Evolutionary conservation across 2,329 filamentous ascomycete genomes (phyloP), one percentile per base, ranked within the genome.

Genomic region (Intubia oerlemansii): DNA sequence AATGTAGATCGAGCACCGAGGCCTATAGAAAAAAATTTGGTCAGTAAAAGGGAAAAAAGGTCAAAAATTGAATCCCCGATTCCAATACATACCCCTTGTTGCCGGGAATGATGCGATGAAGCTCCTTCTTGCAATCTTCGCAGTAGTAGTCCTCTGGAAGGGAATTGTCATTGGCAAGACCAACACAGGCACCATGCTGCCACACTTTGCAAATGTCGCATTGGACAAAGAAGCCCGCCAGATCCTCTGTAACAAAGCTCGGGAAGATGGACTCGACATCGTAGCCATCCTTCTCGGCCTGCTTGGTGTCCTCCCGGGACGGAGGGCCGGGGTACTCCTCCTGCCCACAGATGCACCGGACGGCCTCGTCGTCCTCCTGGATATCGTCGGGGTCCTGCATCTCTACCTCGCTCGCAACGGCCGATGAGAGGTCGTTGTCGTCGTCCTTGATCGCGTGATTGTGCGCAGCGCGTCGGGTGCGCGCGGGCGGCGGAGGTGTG

Each of bases 71-170:
- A n/a, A n/a, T n/a, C n/a, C n/a, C n/a, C n/a, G n/a, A n/a, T n/a
- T n/a, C n/a, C n/a, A n/a, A n/a, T n/a, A 34, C 79, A 58, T 63
- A 95, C 88, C 84, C 84, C 59, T 84, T 88, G 41, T 63, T 61
- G 39, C 80, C 78, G 31, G 62, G 69, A 42, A 71, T 73, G 38
- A 92, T 73, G 45, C 72, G 81, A 58, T 98, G 88, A 29, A 91
- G 62, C 47, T 92, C 82, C 46, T 82, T 82, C 39, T 78, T 73
- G 53, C 88, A 98, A 49, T 81, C 67, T 54, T 98, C 88, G 53
- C 88, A 98, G 47, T 88, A 98, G 56, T 98, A 98, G 50, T 95
- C 84, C 31, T 95, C 85, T 8, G 88, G 88, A 39, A 80, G 85
- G 48, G 77, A 74, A 40, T 79, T 75, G 51, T 92, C 85, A 40